Evolutionary conservation across 2,329 filamentous ascomycete species (phyloP), one percentile per base, ranked within the genome.

Genomic region (Dactylellina cionopaga): DNA sequence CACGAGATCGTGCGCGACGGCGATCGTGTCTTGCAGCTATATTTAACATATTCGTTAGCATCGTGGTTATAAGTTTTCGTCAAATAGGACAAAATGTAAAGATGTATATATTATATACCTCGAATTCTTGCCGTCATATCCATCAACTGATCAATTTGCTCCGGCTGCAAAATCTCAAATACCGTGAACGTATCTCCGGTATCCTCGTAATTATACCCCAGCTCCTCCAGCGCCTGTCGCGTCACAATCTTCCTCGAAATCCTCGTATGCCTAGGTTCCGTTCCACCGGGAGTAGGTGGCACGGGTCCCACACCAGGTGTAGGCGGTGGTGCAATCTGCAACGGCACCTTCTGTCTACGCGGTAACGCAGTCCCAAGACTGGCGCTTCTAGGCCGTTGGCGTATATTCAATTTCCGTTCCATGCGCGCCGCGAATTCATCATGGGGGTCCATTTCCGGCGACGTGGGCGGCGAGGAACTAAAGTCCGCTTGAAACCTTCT

Each of bases 221-320:
- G 82, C 77, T 89, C 84, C 76, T 96, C 89, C 74, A 97, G 90
- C 17, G 94, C 94, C 79, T 97, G 92, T 54, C 89, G 88, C 68
- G 89, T 84, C 7, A 98, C 92, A 39, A 97, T 82, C 76, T 96
- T 92, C 81, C 96, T 96, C 46, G 93, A 96, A 76, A 98, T 92
- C 81, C 97, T 93, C 0, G 94, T 98, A 43, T 73, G 69, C 29
- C 62, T 44, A 4, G 52, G 51, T 35, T 73, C 69, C n/a, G 17
- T 41, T 1, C 65, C 64, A 22, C 68, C 62, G 6, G 59, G 68
- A 3, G 59, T 59, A 5, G 41, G 39, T 17, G 68, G 60, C 10
- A 56, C 65, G 3, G 5, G 17, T 19, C 27, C 39, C 1, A 44
- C 49, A 22, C 27, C 54, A 10, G 31, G 52, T 22, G 24, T 56